A percentile compares a stretch with the other conserved stretches of the same genome.
Evolutionary conservation across 1,284 basidiomycete genomes (phyloP).

Genomic region (Heterobasidion irregulare): DNA sequence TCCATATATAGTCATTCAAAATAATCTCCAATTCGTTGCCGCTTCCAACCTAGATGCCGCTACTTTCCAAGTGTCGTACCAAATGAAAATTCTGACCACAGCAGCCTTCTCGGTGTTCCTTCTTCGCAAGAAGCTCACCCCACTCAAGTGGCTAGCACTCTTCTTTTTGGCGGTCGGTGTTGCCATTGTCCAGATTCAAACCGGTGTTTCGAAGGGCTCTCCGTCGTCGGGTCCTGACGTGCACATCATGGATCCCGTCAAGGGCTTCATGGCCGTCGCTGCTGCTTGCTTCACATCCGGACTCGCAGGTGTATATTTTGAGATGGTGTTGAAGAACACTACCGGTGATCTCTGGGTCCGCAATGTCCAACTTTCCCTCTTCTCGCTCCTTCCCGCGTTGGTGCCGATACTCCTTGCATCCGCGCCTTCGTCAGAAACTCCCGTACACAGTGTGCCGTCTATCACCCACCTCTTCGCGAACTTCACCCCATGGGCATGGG

Average conservation of each 20-base stretch:
- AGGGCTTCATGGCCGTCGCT: constrained; percentile 59
- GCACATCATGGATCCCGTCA: constrained; percentile 56
- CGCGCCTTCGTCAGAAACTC: constrained; percentile 5
- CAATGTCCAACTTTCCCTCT: constrained; percentile 73
- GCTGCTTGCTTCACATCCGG: constrained; percentile 75
- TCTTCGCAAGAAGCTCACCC: constrained; percentile 65
- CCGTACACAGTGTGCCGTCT: constrained; percentile 17
- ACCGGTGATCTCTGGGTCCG: constrained; percentile 70
- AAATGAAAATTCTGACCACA: constrained; percentile 95
- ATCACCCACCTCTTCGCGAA: constrained; percentile 52
- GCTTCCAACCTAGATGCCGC: constrained; percentile 87
- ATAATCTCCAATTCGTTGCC: constrained; percentile 92
- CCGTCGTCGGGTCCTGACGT: constrained; percentile 4
- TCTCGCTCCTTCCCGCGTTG: constrained; percentile 76
- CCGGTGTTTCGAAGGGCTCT: constrained; percentile 14
- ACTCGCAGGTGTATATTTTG: constrained; percentile 78
- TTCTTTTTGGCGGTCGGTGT: constrained; percentile 84
- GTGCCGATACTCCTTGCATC: constrained; percentile 70
- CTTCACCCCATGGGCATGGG: constrained; percentile 89
- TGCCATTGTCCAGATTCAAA: constrained; percentile 87
- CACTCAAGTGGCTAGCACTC: constrained; percentile 79
- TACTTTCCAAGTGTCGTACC: constrained; percentile 88
- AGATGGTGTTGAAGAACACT: constrained; percentile 72
- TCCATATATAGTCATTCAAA: constrained; percentile 65
- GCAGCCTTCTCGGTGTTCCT: constrained; percentile 87